Conservation (phyloP, 441 rosid genomes). For the Erysimum cheiri region DNA sequence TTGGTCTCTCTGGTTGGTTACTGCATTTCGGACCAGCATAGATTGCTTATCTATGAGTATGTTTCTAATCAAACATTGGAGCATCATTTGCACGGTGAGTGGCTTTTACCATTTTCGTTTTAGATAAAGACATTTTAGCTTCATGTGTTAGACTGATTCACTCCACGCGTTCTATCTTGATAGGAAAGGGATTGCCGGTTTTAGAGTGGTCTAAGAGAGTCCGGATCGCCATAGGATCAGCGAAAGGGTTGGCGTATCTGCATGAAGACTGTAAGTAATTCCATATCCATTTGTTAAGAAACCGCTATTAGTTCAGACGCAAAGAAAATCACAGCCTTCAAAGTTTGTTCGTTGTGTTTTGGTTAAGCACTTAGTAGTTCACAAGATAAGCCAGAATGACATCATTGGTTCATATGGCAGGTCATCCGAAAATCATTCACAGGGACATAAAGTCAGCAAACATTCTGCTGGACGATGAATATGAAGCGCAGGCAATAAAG, state of each 20-base stretch:
- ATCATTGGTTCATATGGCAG: conserved; percentile 10
- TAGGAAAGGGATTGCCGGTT: conserved; percentile 60
- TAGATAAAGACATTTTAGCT: neutral
- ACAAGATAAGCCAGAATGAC: neutral
- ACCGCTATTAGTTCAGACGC: neutral
- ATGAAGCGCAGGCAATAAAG: conserved; percentile 74
- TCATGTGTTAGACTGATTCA: conserved; percentile 18
- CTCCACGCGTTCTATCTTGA: neutral
- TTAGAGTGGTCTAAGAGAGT: conserved; percentile 81
- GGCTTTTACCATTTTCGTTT: neutral
- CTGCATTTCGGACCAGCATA: conserved; percentile 63
- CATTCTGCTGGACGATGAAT: conserved; percentile 74
- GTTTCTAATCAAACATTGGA: conserved; percentile 83
- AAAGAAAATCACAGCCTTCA: neutral
- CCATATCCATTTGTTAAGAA: neutral
- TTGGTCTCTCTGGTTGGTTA: conserved; percentile 85
- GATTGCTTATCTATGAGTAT: conserved; percentile 84
- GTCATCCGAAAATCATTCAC: conserved; percentile 85
- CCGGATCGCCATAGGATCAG: conserved; percentile 83
- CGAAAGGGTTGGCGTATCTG: conserved; percentile 91
- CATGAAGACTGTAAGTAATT: conserved; percentile 85
- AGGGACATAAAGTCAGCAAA: conserved; percentile 92
- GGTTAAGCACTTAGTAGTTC: neutral
- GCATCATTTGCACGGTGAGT: conserved; percentile 79
- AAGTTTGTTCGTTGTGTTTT: neutral